Evolutionary conservation across 2,329 filamentous ascomycete species (phyloP), one percentile per base, ranked within the genome.

Genomic region (Verruconis gallopava): DNA sequence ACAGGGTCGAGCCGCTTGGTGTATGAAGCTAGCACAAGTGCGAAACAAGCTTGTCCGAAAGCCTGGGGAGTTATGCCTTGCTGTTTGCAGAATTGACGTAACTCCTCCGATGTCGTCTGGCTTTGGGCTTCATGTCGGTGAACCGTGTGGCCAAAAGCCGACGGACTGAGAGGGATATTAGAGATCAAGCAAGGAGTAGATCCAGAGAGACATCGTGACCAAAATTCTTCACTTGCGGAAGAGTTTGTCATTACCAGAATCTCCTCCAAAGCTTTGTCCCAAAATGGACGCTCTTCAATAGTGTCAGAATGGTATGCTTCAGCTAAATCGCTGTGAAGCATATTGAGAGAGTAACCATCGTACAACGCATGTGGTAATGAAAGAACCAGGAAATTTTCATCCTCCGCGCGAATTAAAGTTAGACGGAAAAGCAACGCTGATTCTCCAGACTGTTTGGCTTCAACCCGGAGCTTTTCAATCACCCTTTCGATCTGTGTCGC

Each of bases 301-400:
- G 63, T 55, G 1, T 55, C 47, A 3, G 64, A 64, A 3, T 63
- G 37, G 47, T 93, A 93, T 2, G 79, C 75, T n/a, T 59, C 64
- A 13, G 68, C 59, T 1, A 94, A 70, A 51, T 91, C 77, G 34
- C 71, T 65, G 50, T 91, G 85, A 1, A 95, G 59, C 13, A 93
- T 62, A 3, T 68, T 66, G 11, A 95, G 69, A 2, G 86, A 93
- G 74, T 79, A 86, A 1, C 88, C 88, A 54, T 95, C 88, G 49
- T 95, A 95, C 15, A 94, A 67, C 1, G 86, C 85, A 59, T 95
- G 88, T 0, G 86, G 73, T 30, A 94, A 77, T 0, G 85, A 88
- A 1, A 95, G 56, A 3, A 74, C 44, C n/a, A 76, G 51, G 44
- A 69, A 71, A 3, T 42, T 54, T 13, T 59, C 54, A 4, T 47